Conservation (phyloP, 2,329 filamentous ascomycete species). For the Cladosporium sp. region DNA sequence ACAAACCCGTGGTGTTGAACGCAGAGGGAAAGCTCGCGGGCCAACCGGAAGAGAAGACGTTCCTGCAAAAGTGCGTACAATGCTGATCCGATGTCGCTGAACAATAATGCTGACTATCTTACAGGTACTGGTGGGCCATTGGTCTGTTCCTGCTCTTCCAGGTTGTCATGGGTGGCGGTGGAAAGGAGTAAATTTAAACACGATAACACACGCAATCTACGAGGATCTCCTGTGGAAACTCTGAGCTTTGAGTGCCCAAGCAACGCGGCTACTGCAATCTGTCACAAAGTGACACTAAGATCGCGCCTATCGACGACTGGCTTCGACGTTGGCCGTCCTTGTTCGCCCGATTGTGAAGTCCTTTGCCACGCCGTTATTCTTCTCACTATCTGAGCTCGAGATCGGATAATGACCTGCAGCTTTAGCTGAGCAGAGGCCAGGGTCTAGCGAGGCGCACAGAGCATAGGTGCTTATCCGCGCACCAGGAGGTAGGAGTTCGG, state of each 20-base stretch:
- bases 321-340: not conserved
- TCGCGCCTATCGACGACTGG: not conserved
- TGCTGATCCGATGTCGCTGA: not conserved
- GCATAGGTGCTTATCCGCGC: not conserved
- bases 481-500: not conserved
- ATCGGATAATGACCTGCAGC: not conserved
- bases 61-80: slow-evolving; percentile 47
- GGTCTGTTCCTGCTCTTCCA: slow-evolving; percentile 45
- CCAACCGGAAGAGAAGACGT: slow-evolving; percentile 46
- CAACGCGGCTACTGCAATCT: not conserved
- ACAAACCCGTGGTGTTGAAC: slow-evolving; percentile 54
- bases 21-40: slow-evolving; percentile 50
- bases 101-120: slow-evolving; percentile 17
- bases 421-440: not conserved
- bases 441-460: not conserved
- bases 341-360: not conserved
- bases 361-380: not conserved
- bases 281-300: not conserved
- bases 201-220: not conserved
- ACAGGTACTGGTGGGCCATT: slow-evolving; percentile 50
- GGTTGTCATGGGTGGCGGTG: slow-evolving; percentile 37
- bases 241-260: not conserved
- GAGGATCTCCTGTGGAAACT: not conserved
- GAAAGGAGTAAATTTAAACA: slow-evolving; percentile 6
- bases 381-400: not conserved